These are phyloP conservation scores for Evernia prunastri DNA, from an alignment of 495 filamentous ascomycete species.

Conservation along the genomic window DNA sequence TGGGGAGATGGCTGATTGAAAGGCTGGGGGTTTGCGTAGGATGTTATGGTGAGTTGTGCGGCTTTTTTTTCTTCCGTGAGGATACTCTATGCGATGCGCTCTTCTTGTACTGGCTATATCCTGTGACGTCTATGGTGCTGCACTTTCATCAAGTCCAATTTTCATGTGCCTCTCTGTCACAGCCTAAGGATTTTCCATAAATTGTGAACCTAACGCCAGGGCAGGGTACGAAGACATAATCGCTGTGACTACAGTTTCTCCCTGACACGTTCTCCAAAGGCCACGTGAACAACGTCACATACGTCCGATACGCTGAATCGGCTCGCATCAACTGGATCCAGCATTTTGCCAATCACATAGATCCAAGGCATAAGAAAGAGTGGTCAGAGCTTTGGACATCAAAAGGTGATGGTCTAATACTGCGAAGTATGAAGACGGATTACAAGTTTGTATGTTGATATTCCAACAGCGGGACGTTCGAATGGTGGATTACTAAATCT, in stretches of 20 bases:
- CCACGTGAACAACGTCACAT: slow-evolving; percentile 86
- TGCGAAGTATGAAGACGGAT: slow-evolving; percentile 73
- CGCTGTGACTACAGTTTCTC: not conserved
- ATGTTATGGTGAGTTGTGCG: slow-evolving; percentile 47
- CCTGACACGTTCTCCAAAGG: slow-evolving; percentile 37
- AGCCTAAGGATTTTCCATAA: not conserved
- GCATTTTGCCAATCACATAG: slow-evolving; percentile 64
- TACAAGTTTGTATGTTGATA: slow-evolving; percentile 75
- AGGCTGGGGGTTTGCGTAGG: slow-evolving; percentile 33
- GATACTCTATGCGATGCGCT: not conserved
- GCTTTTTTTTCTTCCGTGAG: not conserved
- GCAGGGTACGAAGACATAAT: slow-evolving; percentile 8
- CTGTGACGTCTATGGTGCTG: not conserved
- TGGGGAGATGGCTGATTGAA: slow-evolving; percentile 16
- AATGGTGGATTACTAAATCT: not conserved
- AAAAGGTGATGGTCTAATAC: slow-evolving; percentile 64
- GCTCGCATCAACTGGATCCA: slow-evolving; percentile 76
- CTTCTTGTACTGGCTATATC: not conserved
- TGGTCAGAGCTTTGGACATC: slow-evolving; percentile 70
- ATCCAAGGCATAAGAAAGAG: slow-evolving; percentile 54
- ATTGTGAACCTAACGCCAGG: not conserved
- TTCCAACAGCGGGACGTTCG: not conserved
- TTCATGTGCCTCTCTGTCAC: not conserved
- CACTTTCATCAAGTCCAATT: not conserved
- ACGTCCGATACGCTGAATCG: slow-evolving; percentile 78